phyloP scores from a whole-genome alignment of 306 rosid species.

The Lathyrus aphaca region DNA sequence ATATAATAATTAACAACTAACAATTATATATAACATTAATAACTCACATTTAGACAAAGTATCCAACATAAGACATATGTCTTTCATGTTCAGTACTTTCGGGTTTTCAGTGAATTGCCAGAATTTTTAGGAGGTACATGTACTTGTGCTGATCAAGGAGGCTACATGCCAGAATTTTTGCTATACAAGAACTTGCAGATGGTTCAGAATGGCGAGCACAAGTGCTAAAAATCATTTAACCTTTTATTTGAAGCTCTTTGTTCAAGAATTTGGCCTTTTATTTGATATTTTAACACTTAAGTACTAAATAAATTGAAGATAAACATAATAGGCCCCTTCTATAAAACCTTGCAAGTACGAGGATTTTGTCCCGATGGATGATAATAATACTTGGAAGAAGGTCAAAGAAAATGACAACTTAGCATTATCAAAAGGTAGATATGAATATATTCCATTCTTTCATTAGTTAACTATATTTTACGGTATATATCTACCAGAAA shows the following conservation, averaged over 20 bases:
- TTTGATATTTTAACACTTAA: neutral
- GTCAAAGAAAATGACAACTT: slow-evolving; percentile 37
- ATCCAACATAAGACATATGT: too few species aligned
- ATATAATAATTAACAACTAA: too few species aligned
- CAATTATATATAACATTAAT: too few species aligned
- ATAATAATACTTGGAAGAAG: slow-evolving; percentile 56
- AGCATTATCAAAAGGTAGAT: slow-evolving; percentile 57
- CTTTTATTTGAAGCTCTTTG: slow-evolving; percentile 34
- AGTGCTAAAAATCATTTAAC: slow-evolving; percentile 54
- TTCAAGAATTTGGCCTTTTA: slow-evolving; percentile 21
- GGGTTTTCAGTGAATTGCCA: slow-evolving; percentile 77
- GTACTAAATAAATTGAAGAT: slow-evolving; percentile 20
- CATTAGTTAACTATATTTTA: neutral
- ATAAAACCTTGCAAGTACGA: slow-evolving; percentile 34
- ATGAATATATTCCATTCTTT: neutral
- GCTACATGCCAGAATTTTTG: slow-evolving; percentile 60
- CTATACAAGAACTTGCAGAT: slow-evolving; percentile 58
- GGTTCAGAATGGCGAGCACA: slow-evolving; percentile 81
- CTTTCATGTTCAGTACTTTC: slow-evolving; percentile 26
- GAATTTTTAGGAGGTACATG: slow-evolving; percentile 91
- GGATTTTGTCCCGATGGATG: slow-evolving; percentile 46
- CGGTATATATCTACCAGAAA: neutral
- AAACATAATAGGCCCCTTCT: slow-evolving; percentile 48
- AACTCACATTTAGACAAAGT: too few species aligned
- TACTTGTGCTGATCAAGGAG: slow-evolving; percentile 87